Evolutionary conservation across 73 alveolate species (phyloP), one percentile per base, ranked within the genome.

Genomic region (Paramecium caudatum): DNA sequence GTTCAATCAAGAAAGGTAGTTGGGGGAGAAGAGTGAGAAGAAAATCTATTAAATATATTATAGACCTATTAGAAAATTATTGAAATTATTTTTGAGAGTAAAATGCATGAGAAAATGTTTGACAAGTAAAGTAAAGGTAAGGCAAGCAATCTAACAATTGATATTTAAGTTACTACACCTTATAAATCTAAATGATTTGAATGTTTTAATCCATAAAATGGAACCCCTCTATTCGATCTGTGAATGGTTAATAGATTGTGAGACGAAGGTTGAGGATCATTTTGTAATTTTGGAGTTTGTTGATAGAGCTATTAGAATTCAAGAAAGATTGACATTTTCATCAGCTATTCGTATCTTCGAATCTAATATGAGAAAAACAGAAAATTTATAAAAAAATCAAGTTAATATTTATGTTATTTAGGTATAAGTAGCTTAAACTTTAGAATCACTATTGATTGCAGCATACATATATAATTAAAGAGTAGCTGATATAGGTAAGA

Each of bases 151-250:
- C 30, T 23, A 25, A n/a, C 16, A 65, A 65, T 65, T 33, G 17
- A 65, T 65, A 10, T 65, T 25, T 43, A 36, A 65, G 17, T 30
- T 65, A 30, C 39, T 65, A 6, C 47, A 65, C 8, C 47, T 65
- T 12, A 65, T 65, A 13, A 65, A 65, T 65, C 34, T 33, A 33
- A 65, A 65, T 33, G 83, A 65, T 65, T 33, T 65, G 27, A 33
- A 33, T n/a, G 49, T 33, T 33, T 43, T 33, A 8, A 65, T 65
- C 15, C 83, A 65, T n/a, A 65, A 65, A 65, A 65, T 65, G 83
- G 49, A 65, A 65, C 83, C 83, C 0, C 39, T 65, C 16, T 65
- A 33, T 65, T 9, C 33, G 15, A 49, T 65, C 12, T 65, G 83
- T n/a, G 47, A 65, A 33, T 33, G 50, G 49, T 33, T 65, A 1